Conservation (phyloP, 257 asterid genomes). For the Solanum gandarillasii region DNA sequence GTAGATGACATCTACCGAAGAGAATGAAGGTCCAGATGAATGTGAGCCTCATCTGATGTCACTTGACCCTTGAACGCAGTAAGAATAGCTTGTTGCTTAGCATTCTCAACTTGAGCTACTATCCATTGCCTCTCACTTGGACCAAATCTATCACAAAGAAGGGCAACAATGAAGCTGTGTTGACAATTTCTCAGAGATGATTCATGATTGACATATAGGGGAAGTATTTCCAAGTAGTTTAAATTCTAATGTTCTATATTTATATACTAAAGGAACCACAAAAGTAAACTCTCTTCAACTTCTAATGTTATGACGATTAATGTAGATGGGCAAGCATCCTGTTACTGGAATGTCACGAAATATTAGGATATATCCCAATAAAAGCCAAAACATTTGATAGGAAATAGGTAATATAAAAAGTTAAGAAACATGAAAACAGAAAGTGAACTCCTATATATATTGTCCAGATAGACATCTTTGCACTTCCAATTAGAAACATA, state of each 20-base stretch:
- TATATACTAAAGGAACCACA: neutral
- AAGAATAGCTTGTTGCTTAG: constrained; percentile 91
- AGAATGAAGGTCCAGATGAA: constrained; percentile 97
- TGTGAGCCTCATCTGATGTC: constrained; percentile 97
- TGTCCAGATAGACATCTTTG: neutral
- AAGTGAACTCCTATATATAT: neutral
- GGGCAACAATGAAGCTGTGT: constrained; percentile 9
- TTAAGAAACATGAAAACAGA: neutral
- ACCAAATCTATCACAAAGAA: constrained; percentile 62
- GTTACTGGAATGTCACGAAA: neutral
- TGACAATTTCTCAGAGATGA: neutral
- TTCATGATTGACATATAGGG: neutral
- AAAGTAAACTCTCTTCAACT: neutral
- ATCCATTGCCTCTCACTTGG: constrained; percentile 98
- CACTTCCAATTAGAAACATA: neutral
- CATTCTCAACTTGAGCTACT: constrained; percentile 98
- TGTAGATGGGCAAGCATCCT: neutral
- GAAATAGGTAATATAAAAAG: neutral
- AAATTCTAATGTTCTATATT: neutral
- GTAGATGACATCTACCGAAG: constrained; percentile 44
- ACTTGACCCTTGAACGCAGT: constrained; percentile 87
- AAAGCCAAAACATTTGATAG: neutral
- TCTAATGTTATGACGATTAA: neutral
- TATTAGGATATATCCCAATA: neutral
- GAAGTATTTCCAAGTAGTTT: neutral